Evolutionary conservation across 2,329 filamentous ascomycete species (phyloP), one percentile per base, ranked within the genome.

Genomic region (Penicillium sp.): DNA sequence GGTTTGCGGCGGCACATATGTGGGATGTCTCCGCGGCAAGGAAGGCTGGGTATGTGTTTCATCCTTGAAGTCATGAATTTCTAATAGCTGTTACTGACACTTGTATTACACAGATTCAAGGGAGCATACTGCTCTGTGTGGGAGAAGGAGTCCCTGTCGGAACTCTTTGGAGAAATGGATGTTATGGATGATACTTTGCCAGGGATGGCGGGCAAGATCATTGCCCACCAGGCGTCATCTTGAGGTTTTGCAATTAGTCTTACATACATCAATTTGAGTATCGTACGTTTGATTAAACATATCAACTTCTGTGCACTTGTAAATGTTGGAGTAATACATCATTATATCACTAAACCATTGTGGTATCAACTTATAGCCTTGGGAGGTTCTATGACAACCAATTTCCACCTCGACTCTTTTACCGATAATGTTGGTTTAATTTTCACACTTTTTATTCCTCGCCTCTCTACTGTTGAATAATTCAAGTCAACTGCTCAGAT

Each of bases 1-100:
- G 69, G 69, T 71, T 71, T 65, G 69, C 69, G 35, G 69, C 68
- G 2, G 68, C 64, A 31, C 68, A 71, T 61, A 67, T 69, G 67
- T 71, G 68, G 68, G 68, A 71, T 61, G 68, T 67, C 17, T 68
- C 67, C 48, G 67, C 67, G 23, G 67, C 68, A 12, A 58, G 65
- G 15, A 59, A 56, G 21, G 59, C 62, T 57, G 68, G 68, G 67
- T 71, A 59, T 56, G 62, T 62, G 4, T 35, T 19, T 27, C 21
- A 17, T 35, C 15, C 12, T 43, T 13, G 15, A 38, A 8, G 29
- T 19, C n/a, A 42, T 21, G 4, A 8, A 17, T 40, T 15, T 4
- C 10, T 27, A 17, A 19, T 4, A 6, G 2, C 1, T 12, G 8
- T 37, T 31, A 17, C 19, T 48, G 53, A 38, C 51, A 47, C 1